phyloP scores from a whole-genome alignment of 1,284 basidiomycete genomes.

The Pisolithus thermaeus region DNA sequence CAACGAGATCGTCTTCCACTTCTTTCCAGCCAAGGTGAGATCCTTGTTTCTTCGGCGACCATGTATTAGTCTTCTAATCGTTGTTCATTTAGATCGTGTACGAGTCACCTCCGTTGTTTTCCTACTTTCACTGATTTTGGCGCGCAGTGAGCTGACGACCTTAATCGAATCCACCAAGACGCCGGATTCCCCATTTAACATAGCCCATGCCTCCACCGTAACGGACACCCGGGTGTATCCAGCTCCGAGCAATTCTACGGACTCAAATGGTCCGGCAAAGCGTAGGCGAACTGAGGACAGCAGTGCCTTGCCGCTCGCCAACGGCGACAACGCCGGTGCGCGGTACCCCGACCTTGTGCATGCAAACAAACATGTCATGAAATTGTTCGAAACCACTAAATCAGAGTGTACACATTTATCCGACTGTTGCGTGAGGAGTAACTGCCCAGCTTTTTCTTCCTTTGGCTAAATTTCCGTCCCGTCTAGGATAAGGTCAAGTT shows the following conservation, averaged over 20 bases:
- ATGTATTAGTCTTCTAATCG: slow-evolving; percentile 5
- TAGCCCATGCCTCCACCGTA: slow-evolving; percentile 35
- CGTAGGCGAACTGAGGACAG: slow-evolving; percentile 36
- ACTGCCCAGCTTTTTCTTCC: background rate
- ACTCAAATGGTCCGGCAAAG: slow-evolving; percentile 32
- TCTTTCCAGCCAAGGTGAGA: slow-evolving; percentile 63
- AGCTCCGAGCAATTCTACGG: slow-evolving; percentile 28
- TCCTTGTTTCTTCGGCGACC: background rate
- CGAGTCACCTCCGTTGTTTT: slow-evolving; percentile 7
- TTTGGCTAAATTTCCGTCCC: background rate
- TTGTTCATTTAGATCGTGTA: slow-evolving; percentile 33
- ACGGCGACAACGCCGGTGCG: slow-evolving; percentile 37
- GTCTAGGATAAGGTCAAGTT: slow-evolving; percentile 29
- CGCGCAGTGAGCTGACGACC: slow-evolving; percentile 52
- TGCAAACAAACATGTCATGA: slow-evolving; percentile 49
- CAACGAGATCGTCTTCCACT: slow-evolving; percentile 55
- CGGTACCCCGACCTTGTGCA: slow-evolving; percentile 45
- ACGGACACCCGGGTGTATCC: slow-evolving; percentile 60
- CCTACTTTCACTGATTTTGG: background rate
- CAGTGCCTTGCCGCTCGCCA: slow-evolving; percentile 12
- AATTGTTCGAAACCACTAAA: slow-evolving; percentile 53
- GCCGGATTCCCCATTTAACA: slow-evolving; percentile 50
- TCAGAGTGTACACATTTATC: slow-evolving; percentile 58
- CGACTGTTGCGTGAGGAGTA: slow-evolving; percentile 44
- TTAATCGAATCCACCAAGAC: slow-evolving; percentile 44